Percentiles rank a stretch among this genome's conserved stretches.
These are phyloP conservation scores for Quercus tomentella DNA, from an alignment of 331 rosid species.

Conservation along the genomic window DNA sequence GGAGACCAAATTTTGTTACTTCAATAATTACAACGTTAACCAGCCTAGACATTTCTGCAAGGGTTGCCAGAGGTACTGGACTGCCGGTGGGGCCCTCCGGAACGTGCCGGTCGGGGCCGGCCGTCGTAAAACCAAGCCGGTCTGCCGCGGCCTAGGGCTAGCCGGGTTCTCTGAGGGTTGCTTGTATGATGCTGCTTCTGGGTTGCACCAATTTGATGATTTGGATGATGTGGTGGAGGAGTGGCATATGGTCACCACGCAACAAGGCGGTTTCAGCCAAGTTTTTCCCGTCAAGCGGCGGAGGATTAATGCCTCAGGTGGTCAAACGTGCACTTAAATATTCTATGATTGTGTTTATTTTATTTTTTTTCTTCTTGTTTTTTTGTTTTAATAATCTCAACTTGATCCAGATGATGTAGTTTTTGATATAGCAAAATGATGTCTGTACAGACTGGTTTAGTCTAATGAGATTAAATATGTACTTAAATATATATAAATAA, in stretches of 20 bases:
- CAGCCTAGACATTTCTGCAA: slow-evolving; percentile 94
- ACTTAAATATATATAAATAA: neutral
- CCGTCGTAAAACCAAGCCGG: slow-evolving; percentile 57
- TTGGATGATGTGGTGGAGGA: slow-evolving; percentile 41
- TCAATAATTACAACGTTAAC: slow-evolving; percentile 88
- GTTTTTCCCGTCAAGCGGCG: slow-evolving; percentile 54
- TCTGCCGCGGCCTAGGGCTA: slow-evolving; percentile 23
- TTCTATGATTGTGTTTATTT: neutral
- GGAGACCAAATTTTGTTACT: slow-evolving; percentile 92
- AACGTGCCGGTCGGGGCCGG: slow-evolving; percentile 84
- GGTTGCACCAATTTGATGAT: slow-evolving; percentile 38
- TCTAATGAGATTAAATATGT: neutral
- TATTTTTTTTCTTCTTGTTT: neutral
- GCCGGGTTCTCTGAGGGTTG: slow-evolving; percentile 36
- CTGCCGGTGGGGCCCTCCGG: slow-evolving; percentile 89
- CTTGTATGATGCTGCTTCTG: slow-evolving; percentile 37
- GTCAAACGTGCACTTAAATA: slow-evolving; percentile 35
- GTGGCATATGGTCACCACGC: slow-evolving; percentile 35
- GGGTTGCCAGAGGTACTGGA: slow-evolving; percentile 91
- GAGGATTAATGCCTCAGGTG: slow-evolving; percentile 36
- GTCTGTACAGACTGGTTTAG: neutral
- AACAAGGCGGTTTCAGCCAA: slow-evolving; percentile 38
- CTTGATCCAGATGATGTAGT: neutral
- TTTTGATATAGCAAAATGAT: neutral
- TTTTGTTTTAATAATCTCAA: neutral